These are phyloP conservation scores for Cryptomeria japonica DNA, from an alignment of 75 land plant species.

Conservation along the genomic window DNA sequence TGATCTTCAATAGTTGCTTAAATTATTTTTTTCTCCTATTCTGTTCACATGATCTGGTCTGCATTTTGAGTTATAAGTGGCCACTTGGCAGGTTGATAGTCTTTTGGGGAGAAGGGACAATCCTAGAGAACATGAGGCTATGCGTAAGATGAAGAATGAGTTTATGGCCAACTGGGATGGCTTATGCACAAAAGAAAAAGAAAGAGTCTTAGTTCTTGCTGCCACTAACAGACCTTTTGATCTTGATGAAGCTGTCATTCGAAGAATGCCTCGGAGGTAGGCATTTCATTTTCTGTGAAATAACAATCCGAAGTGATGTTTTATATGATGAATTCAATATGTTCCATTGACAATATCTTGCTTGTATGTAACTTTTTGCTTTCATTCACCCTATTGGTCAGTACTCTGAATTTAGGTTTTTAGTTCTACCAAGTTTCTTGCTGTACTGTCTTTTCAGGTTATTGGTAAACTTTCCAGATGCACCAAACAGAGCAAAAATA, in stretches of 20 bases:
- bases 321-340: neutral
- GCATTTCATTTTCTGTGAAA: neutral
- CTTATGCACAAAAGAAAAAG: slow-evolving; percentile 80
- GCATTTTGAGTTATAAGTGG: neutral
- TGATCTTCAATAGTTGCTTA: neutral
- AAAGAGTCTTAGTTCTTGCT: slow-evolving; percentile 84
- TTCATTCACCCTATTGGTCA: neutral
- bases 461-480: slow-evolving; percentile 19
- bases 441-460: slow-evolving; percentile 10
- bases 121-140: slow-evolving; percentile 92
- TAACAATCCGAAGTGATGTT: neutral
- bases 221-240: slow-evolving; percentile 95
- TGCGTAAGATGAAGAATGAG: slow-evolving; percentile 95
- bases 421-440: neutral
- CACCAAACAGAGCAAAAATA: slow-evolving; percentile 17
- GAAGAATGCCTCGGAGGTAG: slow-evolving; percentile 86
- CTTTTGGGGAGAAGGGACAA: slow-evolving; percentile 80
- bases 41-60: neutral
- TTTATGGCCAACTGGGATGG: slow-evolving; percentile 98
- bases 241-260: slow-evolving; percentile 92
- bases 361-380: neutral
- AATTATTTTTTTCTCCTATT: neutral
- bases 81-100: slow-evolving; percentile 65
- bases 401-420: neutral
- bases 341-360: neutral